phyloP scores from a whole-genome alignment of 768 basidiomycete species.

The Chalciporus chontae region DNA sequence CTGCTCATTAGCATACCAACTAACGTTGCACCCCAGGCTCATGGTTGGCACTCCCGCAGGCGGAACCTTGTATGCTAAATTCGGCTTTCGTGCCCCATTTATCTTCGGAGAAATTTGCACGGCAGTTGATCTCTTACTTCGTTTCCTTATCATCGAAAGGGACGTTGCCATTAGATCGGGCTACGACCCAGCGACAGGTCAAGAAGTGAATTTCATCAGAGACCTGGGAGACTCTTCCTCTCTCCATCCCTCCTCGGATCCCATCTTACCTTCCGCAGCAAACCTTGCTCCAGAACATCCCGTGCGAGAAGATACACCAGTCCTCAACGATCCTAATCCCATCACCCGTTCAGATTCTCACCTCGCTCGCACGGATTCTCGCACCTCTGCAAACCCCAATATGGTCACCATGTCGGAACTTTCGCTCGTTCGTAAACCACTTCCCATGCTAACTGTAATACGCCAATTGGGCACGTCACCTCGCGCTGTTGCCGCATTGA shows the following conservation, averaged over 20 bases:
- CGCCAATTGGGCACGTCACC: conserved; percentile 40
- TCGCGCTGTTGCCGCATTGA: conserved; percentile 45
- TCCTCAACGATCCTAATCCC: background rate
- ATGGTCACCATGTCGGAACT: conserved; percentile 4
- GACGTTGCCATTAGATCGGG: conserved; percentile 49
- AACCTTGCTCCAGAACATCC: background rate
- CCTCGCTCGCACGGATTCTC: background rate
- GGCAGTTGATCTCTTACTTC: conserved; percentile 47
- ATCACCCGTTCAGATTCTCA: background rate
- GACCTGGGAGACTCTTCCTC: conserved; percentile 9
- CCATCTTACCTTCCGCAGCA: background rate
- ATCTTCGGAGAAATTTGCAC: conserved; percentile 48
- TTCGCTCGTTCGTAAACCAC: conserved; percentile 18
- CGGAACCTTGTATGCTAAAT: conserved; percentile 48
- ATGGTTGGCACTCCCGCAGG: conserved; percentile 57
- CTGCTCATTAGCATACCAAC: background rate
- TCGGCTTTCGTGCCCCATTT: conserved; percentile 61
- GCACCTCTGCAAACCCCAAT: background rate
- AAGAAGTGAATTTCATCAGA: background rate
- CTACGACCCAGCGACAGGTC: conserved; percentile 35
- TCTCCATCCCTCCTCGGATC: background rate
- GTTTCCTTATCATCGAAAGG: conserved; percentile 56
- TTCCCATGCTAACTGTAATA: conserved; percentile 43
- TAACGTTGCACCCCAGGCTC: conserved; percentile 31
- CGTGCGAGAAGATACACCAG: background rate